Percentiles rank a stretch among this genome's conserved stretches.
Evolutionary conservation across 129 eudicot genomes (phyloP).

Genomic region (Oenanthe sinensis): DNA sequence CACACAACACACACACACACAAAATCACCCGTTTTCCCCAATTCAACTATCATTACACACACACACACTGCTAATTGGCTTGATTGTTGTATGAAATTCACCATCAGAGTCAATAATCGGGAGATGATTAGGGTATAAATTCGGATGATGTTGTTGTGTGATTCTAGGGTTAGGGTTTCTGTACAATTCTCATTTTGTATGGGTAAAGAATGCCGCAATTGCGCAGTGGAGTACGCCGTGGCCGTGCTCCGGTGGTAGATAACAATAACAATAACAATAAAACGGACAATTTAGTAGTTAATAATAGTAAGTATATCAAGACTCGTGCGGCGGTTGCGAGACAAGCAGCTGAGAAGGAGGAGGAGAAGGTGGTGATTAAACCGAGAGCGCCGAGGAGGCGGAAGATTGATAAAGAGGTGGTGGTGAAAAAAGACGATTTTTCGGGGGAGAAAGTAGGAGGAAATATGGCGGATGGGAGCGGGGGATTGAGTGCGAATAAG

Average conservation of each 20-base stretch:
- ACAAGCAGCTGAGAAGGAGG: constrained; percentile 15
- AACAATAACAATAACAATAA: background rate
- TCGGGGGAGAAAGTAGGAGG: constrained; percentile 9
- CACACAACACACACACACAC: too few relatives aligned
- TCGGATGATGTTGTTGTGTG: background rate
- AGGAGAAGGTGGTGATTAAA: constrained; percentile 3
- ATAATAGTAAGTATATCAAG: constrained; percentile 22
- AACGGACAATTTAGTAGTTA: constrained; percentile 25
- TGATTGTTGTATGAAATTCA: too few relatives aligned
- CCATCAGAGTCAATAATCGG: too few relatives aligned
- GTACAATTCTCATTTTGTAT: background rate
- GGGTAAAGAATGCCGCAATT: constrained; percentile 56
- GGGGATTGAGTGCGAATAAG: constrained; percentile 67
- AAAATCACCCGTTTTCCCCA: too few relatives aligned
- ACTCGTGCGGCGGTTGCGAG: constrained; percentile 53
- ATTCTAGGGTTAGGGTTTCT: background rate
- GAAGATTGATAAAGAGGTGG: constrained; percentile 15
- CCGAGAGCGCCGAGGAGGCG: constrained; percentile 8
- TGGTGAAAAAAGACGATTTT: constrained; percentile 8
- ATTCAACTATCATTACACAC: too few relatives aligned
- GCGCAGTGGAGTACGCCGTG: constrained; percentile 39
- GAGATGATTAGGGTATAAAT: background rate
- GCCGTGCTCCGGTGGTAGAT: constrained; percentile 32
- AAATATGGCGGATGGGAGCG: constrained; percentile 57
- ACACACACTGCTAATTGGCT: too few relatives aligned